Evolutionary conservation across 2,329 filamentous ascomycete species (phyloP).

Genomic region (Aureobasidium sp.): DNA sequence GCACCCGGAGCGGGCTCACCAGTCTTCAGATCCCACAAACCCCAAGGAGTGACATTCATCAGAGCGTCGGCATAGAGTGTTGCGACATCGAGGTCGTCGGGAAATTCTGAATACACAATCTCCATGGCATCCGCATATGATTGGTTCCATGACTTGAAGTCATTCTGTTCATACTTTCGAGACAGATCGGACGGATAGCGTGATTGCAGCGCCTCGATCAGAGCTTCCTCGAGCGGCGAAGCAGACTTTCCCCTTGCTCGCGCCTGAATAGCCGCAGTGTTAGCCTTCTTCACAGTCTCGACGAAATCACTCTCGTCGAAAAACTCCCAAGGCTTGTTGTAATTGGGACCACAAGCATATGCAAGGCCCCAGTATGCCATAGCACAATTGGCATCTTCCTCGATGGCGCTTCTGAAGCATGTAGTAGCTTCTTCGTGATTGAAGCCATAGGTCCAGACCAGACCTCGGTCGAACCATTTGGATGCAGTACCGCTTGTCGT

Average conservation of each 20-base stretch:
- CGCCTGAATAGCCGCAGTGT: slow-evolving; percentile 39
- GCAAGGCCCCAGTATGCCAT: slow-evolving; percentile 64
- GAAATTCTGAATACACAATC: slow-evolving; percentile 43
- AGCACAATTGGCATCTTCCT: slow-evolving; percentile 44
- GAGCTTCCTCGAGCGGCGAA: slow-evolving; percentile 48
- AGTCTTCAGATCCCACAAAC: slow-evolving; percentile 52
- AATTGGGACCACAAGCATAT: slow-evolving; percentile 65
- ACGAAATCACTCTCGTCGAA: slow-evolving; percentile 56
- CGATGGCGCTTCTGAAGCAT: slow-evolving; percentile 55
- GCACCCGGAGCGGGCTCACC: slow-evolving; percentile 48
- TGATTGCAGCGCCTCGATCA: slow-evolving; percentile 53
- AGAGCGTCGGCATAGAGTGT: slow-evolving; percentile 55
- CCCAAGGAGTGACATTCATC: slow-evolving; percentile 59
- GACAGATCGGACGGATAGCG: slow-evolving; percentile 44
- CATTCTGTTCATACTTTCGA: neutral
- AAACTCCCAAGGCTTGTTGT: slow-evolving; percentile 68
- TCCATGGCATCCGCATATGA: slow-evolving; percentile 55
- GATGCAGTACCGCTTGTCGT: slow-evolving; percentile 46
- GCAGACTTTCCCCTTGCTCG: slow-evolving; percentile 28
- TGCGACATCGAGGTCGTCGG: slow-evolving; percentile 53
- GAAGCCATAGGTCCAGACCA: slow-evolving; percentile 68
- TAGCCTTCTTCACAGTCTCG: slow-evolving; percentile 40
- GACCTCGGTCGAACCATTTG: slow-evolving; percentile 60
- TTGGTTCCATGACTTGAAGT: slow-evolving; percentile 42
- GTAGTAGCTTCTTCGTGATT: slow-evolving; percentile 62